Base-by-base conservation (phyloP, 805 yeast genomes). In the Cyberlindnera samutprakarnensis region DNA sequence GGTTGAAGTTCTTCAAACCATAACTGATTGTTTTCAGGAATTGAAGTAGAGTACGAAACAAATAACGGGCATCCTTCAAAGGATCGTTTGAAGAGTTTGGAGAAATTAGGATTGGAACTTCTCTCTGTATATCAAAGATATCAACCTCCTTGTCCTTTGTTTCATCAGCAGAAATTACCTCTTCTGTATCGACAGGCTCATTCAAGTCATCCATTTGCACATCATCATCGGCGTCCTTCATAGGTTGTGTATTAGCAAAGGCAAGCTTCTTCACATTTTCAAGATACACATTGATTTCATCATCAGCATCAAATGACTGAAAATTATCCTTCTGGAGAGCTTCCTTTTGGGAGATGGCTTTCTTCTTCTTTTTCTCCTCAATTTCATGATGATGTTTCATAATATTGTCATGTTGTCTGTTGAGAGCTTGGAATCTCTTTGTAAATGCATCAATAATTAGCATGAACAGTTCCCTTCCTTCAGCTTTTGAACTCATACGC, bases 21-120 rank as follows among this genome's bases (percentile, higher is more conserved):
- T 79, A 84, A 47, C 90, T 81, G 26, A 87, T 82, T 0, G 96
- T 84, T 53, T 88, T 86, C 48, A 92, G 63, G 51, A 92, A 92
- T 5, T 88, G 82, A 79, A 92, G 74, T 33, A 94, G 61, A 5
- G 95, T 87, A 42, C 90, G 74, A 70, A 87, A 86, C 19, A 92
- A 61, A 46, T 83, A 84, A 27, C 94, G 72, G 1, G 96, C 90
- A 52, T 88, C 96, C 46, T 86, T 86, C 32, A 85, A 62, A 11
- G 88, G 84, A 42, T 83, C 90, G 14, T 66, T 61, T 9, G 37
- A 22, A 57, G 60, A 1, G 68, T 51, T 3, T 58, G 66, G 23
- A 72, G 73, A 8, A 2, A 80, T 56, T 16, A 74, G 59, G 14
- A 88, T 78, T 4, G 95, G 90, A 3, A 66, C 54, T 23, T 61